Base-by-base conservation (phyloP, 2,329 filamentous ascomycete genomes). In the Talaromyces pinophilus region DNA sequence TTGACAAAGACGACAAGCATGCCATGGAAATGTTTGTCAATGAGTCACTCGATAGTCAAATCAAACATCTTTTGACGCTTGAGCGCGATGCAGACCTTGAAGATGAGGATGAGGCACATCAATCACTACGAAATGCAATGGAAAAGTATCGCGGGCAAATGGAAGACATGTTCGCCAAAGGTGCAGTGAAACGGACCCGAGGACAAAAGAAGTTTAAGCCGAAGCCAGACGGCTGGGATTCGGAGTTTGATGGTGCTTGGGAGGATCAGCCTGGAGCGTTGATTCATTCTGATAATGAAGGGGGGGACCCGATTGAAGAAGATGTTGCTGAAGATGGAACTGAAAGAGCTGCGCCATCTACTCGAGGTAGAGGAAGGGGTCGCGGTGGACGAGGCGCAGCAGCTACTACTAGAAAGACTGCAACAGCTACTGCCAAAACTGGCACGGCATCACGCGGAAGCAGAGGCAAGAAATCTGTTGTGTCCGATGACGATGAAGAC, bases 1-100 rank as follows among this genome's bases (percentile, higher is more conserved):
- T 99, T 30, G 89, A 93, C 76, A 98, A 98, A 71, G 92, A 97
- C 70, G 95, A 99, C 80, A 96, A 93, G 75, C 89, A 95, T 72
- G 92, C 92, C 2, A 92, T 98, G 88, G 88, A 93, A 73, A 82
- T 88, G 52, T 94, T 94, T 71, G 89, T 94, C 10, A 86, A 85
- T 25, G 89, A 92, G 38, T 90, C 89, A 15, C 81, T 94, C 2
- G 84, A 86, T 2, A 87, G 85, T 25, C 90, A 93, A 73, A 85
- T 93, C 19, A 88, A 88, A 70, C 86, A 90, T 68, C 83, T 94
- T 72, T 82, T 93, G 40, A 82, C 84, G 0, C 79, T 92, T 3
- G 86, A 88, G 5, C 87, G 90, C 55, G 84, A 87, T 0, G 87
- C 92, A 60, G 86, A 89, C 5, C 87, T 90, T 55, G 85, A 92